Conservation (phyloP, 2,329 filamentous ascomycete genomes). For the Fusarium tupiense region DNA sequence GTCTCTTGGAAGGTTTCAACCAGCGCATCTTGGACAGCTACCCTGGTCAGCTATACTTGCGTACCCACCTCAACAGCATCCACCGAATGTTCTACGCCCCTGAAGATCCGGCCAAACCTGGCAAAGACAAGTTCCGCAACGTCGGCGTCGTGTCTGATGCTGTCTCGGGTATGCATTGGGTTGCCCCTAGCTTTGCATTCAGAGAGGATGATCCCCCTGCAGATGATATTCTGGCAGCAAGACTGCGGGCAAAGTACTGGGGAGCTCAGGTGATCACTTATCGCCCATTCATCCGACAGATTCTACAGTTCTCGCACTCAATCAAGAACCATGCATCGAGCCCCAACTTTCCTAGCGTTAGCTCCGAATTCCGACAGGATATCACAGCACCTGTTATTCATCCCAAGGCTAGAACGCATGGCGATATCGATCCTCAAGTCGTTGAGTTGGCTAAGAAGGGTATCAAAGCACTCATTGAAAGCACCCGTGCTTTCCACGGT, state of each 20-base stretch:
- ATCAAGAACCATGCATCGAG: conserved; percentile 48
- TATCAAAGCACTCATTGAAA: conserved; percentile 80
- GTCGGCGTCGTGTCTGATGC: conserved; percentile 58
- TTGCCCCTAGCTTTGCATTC: conserved; percentile 64
- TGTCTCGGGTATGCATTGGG: conserved; percentile 56
- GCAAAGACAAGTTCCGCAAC: conserved; percentile 54
- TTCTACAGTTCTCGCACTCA: conserved; percentile 60
- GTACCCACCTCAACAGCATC: conserved; percentile 72
- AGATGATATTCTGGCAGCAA: conserved; percentile 79
- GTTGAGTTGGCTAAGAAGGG: conserved; percentile 68
- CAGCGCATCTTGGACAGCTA: conserved; percentile 67
- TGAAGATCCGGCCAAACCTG: conserved; percentile 47
- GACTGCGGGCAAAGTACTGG: conserved; percentile 93
- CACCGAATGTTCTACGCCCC: conserved; percentile 66
- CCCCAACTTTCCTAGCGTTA: conserved; percentile 46
- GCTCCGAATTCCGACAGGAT: conserved; percentile 50
- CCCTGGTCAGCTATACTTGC: conserved; percentile 69
- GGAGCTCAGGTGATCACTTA: conserved; percentile 91
- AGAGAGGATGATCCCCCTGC: conserved; percentile 76
- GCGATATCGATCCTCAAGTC: conserved; percentile 57
- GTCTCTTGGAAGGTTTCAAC: conserved; percentile 55
- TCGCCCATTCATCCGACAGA: conserved; percentile 74
- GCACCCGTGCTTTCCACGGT: conserved; percentile 82
- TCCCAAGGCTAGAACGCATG: conserved; percentile 48
- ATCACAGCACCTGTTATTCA: conserved; percentile 52